phyloP scores from a whole-genome alignment of 257 asterid genomes.

The Rauvolfia tetraphylla region DNA sequence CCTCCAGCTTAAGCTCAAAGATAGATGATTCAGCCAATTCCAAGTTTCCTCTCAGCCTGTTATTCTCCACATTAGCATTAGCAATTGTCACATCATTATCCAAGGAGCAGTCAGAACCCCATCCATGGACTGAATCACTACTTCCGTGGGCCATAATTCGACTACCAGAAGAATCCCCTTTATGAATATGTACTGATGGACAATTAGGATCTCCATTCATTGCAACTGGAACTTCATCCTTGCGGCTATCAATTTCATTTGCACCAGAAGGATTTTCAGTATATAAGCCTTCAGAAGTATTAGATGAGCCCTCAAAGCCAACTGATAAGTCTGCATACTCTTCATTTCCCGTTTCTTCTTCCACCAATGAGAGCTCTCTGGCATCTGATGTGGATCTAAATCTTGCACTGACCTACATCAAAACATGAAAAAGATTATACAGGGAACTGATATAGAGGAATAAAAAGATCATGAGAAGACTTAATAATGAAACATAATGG shows the following conservation, averaged over 20 bases:
- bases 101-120: constrained; percentile 56
- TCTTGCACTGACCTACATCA: constrained; percentile 53
- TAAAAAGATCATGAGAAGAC: not conserved
- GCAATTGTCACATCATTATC: constrained; percentile 61
- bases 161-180: constrained; percentile 51
- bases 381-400: constrained; percentile 55
- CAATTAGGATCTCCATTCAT: constrained; percentile 30
- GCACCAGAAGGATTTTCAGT: constrained; percentile 57
- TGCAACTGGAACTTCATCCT: constrained; percentile 42
- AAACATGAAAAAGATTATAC: constrained; percentile 12
- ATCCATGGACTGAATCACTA: constrained; percentile 45
- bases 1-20: constrained; percentile 73
- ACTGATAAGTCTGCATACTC: constrained; percentile 58
- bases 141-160: constrained; percentile 42
- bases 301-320: constrained; percentile 80
- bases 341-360: constrained; percentile 60
- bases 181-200: constrained; percentile 42
- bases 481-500: not conserved
- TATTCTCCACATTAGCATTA: constrained; percentile 50
- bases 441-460: constrained; percentile 8
- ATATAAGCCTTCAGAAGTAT: constrained; percentile 74
- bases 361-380: constrained; percentile 63
- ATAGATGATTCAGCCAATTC: constrained; percentile 76
- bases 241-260: constrained; percentile 48
- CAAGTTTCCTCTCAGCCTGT: constrained; percentile 62